These are phyloP conservation scores for Entonaema liquescens DNA, from an alignment of 495 filamentous ascomycete genomes.

Conservation along the genomic window DNA sequence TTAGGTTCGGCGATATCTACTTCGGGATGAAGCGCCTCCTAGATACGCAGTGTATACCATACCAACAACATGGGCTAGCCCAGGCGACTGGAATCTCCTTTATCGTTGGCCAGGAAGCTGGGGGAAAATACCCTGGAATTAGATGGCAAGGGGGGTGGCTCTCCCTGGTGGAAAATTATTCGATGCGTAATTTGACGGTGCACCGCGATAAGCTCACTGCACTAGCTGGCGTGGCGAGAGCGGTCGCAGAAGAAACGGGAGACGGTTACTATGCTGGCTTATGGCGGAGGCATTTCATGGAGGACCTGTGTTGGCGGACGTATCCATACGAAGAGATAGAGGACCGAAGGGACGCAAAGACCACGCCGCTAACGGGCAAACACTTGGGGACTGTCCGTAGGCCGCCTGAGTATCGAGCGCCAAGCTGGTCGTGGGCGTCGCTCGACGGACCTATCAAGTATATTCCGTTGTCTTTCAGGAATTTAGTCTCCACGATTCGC, in stretches of 20 bases:
- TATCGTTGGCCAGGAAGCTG: conserved; percentile 21
- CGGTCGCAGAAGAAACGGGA: conserved; percentile 62
- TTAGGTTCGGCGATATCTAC: conserved; percentile 27
- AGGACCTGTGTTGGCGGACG: conserved; percentile 29
- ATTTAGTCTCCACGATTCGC: conserved; percentile 4
- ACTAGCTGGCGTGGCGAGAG: conserved; percentile 34
- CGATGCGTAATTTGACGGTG: conserved; percentile 20
- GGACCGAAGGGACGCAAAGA: conserved; percentile 14
- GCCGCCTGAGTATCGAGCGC: conserved; percentile 10
- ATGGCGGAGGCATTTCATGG: conserved; percentile 28
- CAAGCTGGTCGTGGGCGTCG: conserved; percentile 27
- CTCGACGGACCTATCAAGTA: conserved; percentile 29
- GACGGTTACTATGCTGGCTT: conserved; percentile 19
- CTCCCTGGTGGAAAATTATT: conserved; percentile 24
- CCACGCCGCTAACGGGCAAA: conserved; percentile 12
- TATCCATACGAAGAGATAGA: conserved; percentile 20
- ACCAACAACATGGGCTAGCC: conserved; percentile 16
- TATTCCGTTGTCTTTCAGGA: conserved; percentile 24
- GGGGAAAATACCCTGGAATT: background rate
- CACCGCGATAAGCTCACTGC: conserved; percentile 25
- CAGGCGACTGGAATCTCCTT: conserved; percentile 21
- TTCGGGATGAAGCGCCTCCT: conserved; percentile 30
- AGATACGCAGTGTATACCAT: conserved; percentile 13
- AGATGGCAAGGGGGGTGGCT: conserved; percentile 24
- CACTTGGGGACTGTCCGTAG: conserved; percentile 6